phyloP scores from a whole-genome alignment of 2,329 filamentous ascomycete genomes.

The Keithomyces neogunnii region DNA sequence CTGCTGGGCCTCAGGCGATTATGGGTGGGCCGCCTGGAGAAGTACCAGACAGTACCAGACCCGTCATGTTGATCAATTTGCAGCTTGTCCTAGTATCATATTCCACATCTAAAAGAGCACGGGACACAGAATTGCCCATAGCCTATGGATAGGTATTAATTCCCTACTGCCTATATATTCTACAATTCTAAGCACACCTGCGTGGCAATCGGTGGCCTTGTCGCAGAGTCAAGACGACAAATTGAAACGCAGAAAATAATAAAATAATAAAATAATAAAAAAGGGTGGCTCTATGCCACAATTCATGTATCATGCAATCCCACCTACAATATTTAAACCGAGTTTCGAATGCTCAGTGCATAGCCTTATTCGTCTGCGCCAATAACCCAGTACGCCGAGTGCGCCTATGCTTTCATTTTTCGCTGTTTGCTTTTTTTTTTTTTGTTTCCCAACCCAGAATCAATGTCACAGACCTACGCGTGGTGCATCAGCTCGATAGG shows the following conservation, averaged over 20 bases:
- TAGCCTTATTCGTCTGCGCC: background rate
- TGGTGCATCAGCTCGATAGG: conserved; percentile 57
- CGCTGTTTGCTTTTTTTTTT: background rate
- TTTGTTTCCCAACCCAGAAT: background rate
- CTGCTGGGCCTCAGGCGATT: no score
- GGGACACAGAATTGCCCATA: no score
- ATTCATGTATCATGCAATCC: background rate
- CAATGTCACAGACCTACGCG: conserved; percentile 12
- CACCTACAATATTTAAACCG: background rate
- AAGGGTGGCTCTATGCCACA: background rate
- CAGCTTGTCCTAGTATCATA: no score
- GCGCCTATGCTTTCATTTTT: background rate
- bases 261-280: background rate
- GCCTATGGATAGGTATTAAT: no score
- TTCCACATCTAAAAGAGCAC: no score
- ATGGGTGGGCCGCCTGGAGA: no score
- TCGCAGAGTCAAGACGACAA: background rate
- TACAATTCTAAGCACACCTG: background rate
- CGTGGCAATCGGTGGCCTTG: background rate
- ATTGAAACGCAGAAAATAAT: no score
- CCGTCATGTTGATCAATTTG: no score
- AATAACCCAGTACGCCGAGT: background rate
- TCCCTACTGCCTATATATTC: background rate
- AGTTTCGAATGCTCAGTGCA: background rate
- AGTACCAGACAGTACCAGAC: no score